Conservation (phyloP, 345 rosid species). For the Capsella bursapastoris region DNA sequence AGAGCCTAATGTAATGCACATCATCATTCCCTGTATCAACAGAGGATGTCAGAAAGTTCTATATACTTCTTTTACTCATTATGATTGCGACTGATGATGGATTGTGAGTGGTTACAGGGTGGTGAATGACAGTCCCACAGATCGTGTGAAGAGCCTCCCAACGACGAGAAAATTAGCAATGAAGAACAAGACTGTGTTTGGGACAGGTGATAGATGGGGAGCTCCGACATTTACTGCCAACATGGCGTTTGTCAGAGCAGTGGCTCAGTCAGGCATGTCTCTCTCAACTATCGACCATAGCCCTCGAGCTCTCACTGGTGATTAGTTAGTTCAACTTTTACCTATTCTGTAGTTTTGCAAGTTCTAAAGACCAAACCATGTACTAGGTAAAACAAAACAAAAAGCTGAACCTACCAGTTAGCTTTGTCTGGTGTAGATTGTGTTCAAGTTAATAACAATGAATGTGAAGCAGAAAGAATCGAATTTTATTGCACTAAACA, state of each 20-base stretch:
- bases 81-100: constrained; percentile 8
- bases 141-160: constrained; percentile 72
- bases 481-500: constrained; percentile 2
- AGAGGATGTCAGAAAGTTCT: constrained; percentile 4
- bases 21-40: constrained; percentile 13
- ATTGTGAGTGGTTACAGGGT: constrained; percentile 54
- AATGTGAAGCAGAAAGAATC: neutral
- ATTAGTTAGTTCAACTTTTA: constrained; percentile 32
- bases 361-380: constrained; percentile 20
- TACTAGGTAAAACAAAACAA: constrained; percentile 1
- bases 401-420: constrained; percentile 1
- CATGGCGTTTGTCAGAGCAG: constrained; percentile 86
- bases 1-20: constrained; percentile 56
- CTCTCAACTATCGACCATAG: constrained; percentile 71
- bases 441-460: neutral
- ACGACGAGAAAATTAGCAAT: constrained; percentile 85
- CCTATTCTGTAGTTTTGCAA: constrained; percentile 1
- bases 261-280: constrained; percentile 92
- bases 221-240: constrained; percentile 90
- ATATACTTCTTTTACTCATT: neutral
- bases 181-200: constrained; percentile 86
- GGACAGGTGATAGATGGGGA: constrained; percentile 85
- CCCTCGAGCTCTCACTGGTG: constrained; percentile 88
- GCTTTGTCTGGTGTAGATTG: constrained; percentile 20
- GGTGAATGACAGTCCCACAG: constrained; percentile 76